These are phyloP conservation scores for Cronartium quercuum DNA, from an alignment of 1,284 basidiomycete species.

Conservation along the genomic window DNA sequence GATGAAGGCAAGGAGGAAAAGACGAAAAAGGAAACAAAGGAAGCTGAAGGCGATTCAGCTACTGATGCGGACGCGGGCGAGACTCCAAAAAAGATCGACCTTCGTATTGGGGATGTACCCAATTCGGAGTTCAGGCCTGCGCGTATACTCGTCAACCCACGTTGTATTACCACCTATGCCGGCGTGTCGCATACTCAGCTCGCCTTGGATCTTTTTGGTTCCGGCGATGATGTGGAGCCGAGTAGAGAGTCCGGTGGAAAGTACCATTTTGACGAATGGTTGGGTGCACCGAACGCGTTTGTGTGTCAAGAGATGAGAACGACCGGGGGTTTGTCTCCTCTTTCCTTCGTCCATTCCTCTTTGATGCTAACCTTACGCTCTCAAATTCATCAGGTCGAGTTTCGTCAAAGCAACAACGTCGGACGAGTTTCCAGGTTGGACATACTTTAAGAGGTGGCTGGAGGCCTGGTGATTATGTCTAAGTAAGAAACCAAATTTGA, in stretches of 20 bases:
- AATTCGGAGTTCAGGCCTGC: constrained; percentile 80
- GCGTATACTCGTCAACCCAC: constrained; percentile 82
- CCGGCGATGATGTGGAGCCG: constrained; percentile 59
- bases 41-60: constrained; percentile 2
- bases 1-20: constrained; percentile 42
- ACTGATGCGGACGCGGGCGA: constrained; percentile 38
- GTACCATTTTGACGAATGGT: constrained; percentile 85
- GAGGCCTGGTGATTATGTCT: constrained; percentile 37
- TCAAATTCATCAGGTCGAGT: constrained; percentile 6
- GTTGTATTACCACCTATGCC: constrained; percentile 91
- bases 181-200: constrained; percentile 88
- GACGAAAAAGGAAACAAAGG: background rate
- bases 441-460: constrained; percentile 32
- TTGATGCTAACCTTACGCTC: background rate
- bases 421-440: constrained; percentile 28
- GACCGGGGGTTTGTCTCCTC: constrained; percentile 42
- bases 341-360: background rate
- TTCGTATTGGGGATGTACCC: constrained; percentile 57
- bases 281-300: constrained; percentile 85
- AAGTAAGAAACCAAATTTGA: background rate
- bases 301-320: constrained; percentile 88
- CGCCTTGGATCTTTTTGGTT: constrained; percentile 79
- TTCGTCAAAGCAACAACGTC: constrained; percentile 33
- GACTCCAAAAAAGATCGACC: constrained; percentile 43
- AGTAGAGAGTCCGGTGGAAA: constrained; percentile 54